Base-by-base conservation (phyloP, 345 rosid species). In the Syzygium grande region DNA sequence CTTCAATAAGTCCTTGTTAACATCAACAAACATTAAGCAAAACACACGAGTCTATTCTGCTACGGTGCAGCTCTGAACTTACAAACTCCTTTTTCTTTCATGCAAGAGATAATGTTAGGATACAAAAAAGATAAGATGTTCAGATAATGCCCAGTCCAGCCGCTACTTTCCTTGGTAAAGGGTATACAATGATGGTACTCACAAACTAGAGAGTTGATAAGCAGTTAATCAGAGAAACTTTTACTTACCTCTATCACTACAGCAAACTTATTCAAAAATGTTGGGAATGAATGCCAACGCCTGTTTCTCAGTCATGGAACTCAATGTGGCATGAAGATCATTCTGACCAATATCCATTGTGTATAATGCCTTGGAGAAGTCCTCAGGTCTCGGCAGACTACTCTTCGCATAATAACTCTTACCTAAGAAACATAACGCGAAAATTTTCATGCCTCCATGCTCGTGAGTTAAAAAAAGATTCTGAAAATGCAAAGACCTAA, bases 281-380 rank as follows among this genome's bases (percentile, higher is more conserved):
- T 94, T 97, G 0, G 98, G 98, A 89, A 97, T 56, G 0, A 95
- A 90, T 29, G 95, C 94, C 55, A 90, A 91, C 53, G 95, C 96
- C 87, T 97, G 98, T 89, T 96, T 96, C 1, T 77, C 73, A 78
- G 91, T 95, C 97, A 94, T 88, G 88, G 89, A 95, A 86, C 98
- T 84, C 84, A 97, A 95, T 53, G 96, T 97, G 52, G 94, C 94
- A 78, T 96, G 95, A 85, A 97, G 98, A 92, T 97, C 99, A 90
- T 97, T 97, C 90, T 97, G 99, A 86, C 99, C 99, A 27, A 97
- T 95, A 89, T 96, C 99, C 86, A 95, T 94, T 17, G 98, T 96
- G 89, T 96, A 96, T 89, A 97, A 91, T 85, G 99, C 99, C 92
- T 91, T 94, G 14, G 98, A 89, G 90, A 94, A 96, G 30, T 96